phyloP scores from a whole-genome alignment of 202 grass and related monocot species.

The Carex arenaria region DNA sequence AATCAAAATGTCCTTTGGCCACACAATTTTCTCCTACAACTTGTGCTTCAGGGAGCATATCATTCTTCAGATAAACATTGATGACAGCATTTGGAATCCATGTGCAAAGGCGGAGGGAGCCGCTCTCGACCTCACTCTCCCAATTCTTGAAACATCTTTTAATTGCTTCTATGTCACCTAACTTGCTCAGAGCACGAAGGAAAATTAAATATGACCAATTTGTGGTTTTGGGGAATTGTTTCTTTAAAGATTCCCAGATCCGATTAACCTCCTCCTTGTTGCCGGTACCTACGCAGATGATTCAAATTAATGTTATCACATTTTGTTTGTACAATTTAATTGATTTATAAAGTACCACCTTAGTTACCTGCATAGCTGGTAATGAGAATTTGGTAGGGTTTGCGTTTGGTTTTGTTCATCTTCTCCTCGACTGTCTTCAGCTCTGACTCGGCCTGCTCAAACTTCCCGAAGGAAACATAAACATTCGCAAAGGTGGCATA shows the following conservation, averaged over 20 bases:
- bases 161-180: slow-evolving; percentile 42
- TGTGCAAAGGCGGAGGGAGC: slow-evolving; percentile 20
- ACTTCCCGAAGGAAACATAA: slow-evolving; percentile 43
- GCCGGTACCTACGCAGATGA: slow-evolving; percentile 11
- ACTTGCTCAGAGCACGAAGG: slow-evolving; percentile 62
- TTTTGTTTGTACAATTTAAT: neutral
- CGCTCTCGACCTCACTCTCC: slow-evolving; percentile 38
- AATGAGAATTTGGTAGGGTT: slow-evolving; percentile 62
- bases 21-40: slow-evolving; percentile 38
- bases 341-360: neutral
- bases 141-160: slow-evolving; percentile 61
- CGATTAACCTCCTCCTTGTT: slow-evolving; percentile 55
- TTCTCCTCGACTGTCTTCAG: slow-evolving; percentile 59
- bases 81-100: slow-evolving; percentile 61
- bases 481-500: slow-evolving; percentile 64
- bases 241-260: slow-evolving; percentile 52
- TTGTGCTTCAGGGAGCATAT: slow-evolving; percentile 50
- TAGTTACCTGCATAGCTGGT: slow-evolving; percentile 43
- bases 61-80: slow-evolving; percentile 36
- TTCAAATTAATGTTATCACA: neutral
- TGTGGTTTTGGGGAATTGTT: slow-evolving; percentile 39
- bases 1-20: slow-evolving; percentile 45
- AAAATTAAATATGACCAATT: slow-evolving; percentile 59
- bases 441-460: slow-evolving; percentile 53
- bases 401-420: slow-evolving; percentile 20